Evolutionary conservation across 352 stramenopile species (phyloP), one percentile per base, ranked within the genome.

Genomic region (Globisporangium mamillatum): DNA sequence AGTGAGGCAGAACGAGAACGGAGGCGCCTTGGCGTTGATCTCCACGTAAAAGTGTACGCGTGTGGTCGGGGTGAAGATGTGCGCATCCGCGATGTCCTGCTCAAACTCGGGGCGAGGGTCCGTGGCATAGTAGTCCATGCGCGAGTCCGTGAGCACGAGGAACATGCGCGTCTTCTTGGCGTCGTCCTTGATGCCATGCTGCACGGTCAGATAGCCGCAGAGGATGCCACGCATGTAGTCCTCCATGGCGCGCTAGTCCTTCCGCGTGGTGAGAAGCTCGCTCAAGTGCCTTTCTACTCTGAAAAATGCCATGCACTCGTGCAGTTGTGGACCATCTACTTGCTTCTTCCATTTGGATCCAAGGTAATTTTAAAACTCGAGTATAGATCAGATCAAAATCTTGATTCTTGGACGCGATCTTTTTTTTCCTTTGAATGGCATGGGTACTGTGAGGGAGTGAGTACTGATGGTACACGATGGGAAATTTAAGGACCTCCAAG

Each of bases 171-270:
- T 79, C 20, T 75, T 76, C 69, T 89, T 91, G 46, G 77, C 67
- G 60, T 79, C 72, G 53, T 76, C 75, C 0, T 74, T 72, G 8
- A 70, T 79, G 24, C 84, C 81, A 55, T 75, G 82, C 63, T 90
- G 84, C 12, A 90, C 84, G 16, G 74, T 76, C 63, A 92, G 66
- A 59, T 90, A 89, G 20, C 84, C 84, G 27, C 84, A 92, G 18
- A 92, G 58, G 24, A 90, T 71, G 6, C 84, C 84, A 50, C 81
- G 80, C 48, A 92, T 90, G 71, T 92, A 92, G 63, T 92, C 81
- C 50, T 92, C 84, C 81, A 90, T 90, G 27, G 44, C 2, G 16
- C 4, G n/a, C 16, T 50, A 20, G 44, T n/a, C 36, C 36, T 44
- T 44, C 36, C 4, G 36, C 36, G 1, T 44, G 18, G 36, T 18